Evolutionary conservation across 139 green algal species (phyloP).

Genomic region (Chlorella sp.): DNA sequence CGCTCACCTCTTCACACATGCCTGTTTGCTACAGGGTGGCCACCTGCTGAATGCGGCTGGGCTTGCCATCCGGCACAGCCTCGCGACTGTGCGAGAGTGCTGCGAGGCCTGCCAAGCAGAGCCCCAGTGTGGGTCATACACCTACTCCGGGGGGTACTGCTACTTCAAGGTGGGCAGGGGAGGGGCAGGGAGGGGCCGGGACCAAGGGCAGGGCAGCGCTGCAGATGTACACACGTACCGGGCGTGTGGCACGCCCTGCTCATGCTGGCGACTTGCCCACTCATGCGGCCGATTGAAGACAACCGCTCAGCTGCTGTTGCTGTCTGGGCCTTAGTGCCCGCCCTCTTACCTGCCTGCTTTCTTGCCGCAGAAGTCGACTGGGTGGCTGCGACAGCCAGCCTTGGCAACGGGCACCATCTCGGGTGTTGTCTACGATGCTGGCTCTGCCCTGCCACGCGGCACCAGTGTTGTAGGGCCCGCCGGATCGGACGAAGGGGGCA

Average conservation of each 20-base stretch:
- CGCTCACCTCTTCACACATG: background rate
- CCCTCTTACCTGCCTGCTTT: too few relatives aligned
- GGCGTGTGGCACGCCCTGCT: too few relatives aligned
- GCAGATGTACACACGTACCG: too few relatives aligned
- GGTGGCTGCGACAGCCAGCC: background rate
- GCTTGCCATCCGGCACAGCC: background rate
- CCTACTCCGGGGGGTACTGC: background rate
- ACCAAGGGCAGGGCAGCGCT: background rate
- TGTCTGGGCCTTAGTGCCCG: background rate
- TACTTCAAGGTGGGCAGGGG: background rate
- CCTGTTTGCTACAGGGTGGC: background rate
- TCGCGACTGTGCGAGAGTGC: background rate
- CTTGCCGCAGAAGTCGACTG: background rate
- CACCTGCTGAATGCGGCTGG: background rate
- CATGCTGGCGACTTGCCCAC: too few relatives aligned
- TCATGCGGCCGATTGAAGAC: background rate
- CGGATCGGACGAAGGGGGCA: too few relatives aligned
- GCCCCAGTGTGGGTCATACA: background rate
- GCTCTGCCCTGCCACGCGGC: background rate
- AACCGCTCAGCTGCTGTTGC: background rate
- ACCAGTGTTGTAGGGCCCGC: background rate
- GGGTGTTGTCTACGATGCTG: constrained; percentile 15
- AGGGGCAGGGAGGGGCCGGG: background rate
- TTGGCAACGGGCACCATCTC: background rate
- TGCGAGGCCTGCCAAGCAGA: constrained; percentile 14